These are phyloP conservation scores for Hawksworthiomyces lignivorus DNA, from an alignment of 2,329 filamentous ascomycete genomes.

Conservation along the genomic window DNA sequence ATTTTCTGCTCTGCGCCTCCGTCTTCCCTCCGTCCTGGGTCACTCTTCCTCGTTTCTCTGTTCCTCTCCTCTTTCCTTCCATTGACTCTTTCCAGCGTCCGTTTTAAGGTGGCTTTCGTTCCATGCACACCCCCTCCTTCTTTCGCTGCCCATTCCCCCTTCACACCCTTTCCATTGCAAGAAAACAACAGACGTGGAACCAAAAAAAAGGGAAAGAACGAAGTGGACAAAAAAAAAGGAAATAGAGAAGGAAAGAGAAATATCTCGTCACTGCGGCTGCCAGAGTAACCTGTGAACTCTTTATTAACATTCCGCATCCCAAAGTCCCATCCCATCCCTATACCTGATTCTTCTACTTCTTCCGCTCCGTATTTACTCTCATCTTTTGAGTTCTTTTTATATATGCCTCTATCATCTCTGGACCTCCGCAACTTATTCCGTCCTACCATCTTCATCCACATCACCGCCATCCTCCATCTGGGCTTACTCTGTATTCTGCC, in stretches of 20 bases:
- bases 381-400: background rate
- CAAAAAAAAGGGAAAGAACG: background rate
- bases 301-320: constrained; percentile 1
- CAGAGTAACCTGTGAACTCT: constrained; percentile 2
- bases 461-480: background rate
- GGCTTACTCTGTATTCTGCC: background rate
- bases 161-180: background rate
- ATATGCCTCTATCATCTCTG: background rate
- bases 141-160: background rate
- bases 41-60: background rate
- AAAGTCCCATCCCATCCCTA: background rate
- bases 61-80: background rate
- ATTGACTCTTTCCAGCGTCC: constrained; percentile 1
- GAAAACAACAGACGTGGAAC: background rate
- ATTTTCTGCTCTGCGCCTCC: too few relatives aligned
- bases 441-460: constrained; percentile 9
- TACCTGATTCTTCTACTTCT: background rate
- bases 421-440: background rate
- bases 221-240: background rate
- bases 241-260: background rate
- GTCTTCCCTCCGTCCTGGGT: too few relatives aligned
- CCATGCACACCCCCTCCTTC: constrained; percentile 4
- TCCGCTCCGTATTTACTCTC: background rate
- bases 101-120: background rate
- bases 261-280: constrained; percentile 3